phyloP scores from a whole-genome alignment of 2,329 filamentous ascomycete genomes.

The Ceratocystis diversiconidia region DNA sequence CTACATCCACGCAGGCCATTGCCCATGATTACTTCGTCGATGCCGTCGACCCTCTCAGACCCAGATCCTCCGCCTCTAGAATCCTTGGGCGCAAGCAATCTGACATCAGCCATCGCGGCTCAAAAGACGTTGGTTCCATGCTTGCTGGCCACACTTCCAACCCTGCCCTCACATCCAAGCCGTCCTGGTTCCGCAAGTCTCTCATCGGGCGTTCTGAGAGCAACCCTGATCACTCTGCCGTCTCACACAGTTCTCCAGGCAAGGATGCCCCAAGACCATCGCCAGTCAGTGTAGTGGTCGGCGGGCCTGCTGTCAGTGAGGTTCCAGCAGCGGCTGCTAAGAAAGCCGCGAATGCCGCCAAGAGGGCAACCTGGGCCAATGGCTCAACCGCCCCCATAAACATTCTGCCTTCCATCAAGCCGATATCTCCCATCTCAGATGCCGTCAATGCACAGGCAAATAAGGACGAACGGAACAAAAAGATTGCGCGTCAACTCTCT shows the following conservation, averaged over 20 bases:
- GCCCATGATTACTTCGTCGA: slow-evolving; percentile 90
- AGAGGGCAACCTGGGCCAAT: slow-evolving; percentile 89
- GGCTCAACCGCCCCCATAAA: slow-evolving; percentile 79
- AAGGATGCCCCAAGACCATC: slow-evolving; percentile 37
- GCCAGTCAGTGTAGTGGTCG: slow-evolving; percentile 25
- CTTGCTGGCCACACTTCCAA: slow-evolving; percentile 22
- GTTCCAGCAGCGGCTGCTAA: slow-evolving; percentile 28
- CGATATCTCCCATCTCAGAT: slow-evolving; percentile 92
- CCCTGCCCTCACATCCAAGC: slow-evolving; percentile 49
- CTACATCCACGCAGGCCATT: slow-evolving; percentile 85
- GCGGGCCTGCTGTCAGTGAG: slow-evolving; percentile 30
- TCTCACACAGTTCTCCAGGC: slow-evolving; percentile 11
- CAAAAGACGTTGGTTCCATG: slow-evolving; percentile 39
- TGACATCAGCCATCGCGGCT: slow-evolving; percentile 53
- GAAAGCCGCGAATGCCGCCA: slow-evolving; percentile 37
- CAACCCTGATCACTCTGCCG: slow-evolving; percentile 13
- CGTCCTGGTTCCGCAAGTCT: slow-evolving; percentile 94
- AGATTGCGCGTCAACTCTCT: slow-evolving; percentile 88
- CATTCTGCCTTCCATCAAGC: slow-evolving; percentile 84
- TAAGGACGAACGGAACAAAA: slow-evolving; percentile 50
- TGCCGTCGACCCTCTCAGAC: slow-evolving; percentile 77
- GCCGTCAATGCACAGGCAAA: slow-evolving; percentile 80
- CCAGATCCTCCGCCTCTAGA: slow-evolving; percentile 77
- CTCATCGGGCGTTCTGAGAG: slow-evolving; percentile 68
- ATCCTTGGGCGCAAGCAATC: slow-evolving; percentile 84